Conservation (phyloP, 495 filamentous ascomycete genomes). For the Penicillium flavigenum region DNA sequence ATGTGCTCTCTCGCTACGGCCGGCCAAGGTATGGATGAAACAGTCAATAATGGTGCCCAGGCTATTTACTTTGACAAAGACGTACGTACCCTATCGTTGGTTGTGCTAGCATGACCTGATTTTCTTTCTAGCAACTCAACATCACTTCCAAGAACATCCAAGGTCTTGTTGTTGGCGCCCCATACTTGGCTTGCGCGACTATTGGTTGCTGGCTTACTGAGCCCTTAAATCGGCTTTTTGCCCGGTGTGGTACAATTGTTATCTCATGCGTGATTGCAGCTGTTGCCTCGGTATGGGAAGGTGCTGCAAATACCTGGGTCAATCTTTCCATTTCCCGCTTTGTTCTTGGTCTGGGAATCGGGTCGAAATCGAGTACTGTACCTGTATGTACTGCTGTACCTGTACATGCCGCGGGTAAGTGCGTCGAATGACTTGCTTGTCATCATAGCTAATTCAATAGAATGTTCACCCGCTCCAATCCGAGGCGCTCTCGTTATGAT, state of each 20-base stretch:
- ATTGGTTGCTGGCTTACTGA: conserved; percentile 54
- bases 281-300: conserved; percentile 51
- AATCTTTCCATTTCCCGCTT: conserved; percentile 58
- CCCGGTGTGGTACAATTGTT: conserved; percentile 60
- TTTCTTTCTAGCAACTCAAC: conserved; percentile 31
- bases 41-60: conserved; percentile 76
- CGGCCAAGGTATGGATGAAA: conserved; percentile 70
- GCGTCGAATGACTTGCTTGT: too few relatives aligned
- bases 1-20: conserved; percentile 53
- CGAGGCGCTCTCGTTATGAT: conserved; percentile 61
- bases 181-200: conserved; percentile 46
- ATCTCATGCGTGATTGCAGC: conserved; percentile 48
- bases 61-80: conserved; percentile 56
- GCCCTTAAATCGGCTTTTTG: conserved; percentile 56
- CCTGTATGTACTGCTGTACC: too few relatives aligned
- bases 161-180: conserved; percentile 49
- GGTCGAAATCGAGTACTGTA: conserved; percentile 58
- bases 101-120: not conserved
- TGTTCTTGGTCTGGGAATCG: conserved; percentile 59
- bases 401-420: conserved; percentile 43
- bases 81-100: not conserved
- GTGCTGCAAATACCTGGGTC: conserved; percentile 50
- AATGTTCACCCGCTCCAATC: conserved; percentile 56
- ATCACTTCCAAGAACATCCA: conserved; percentile 36
- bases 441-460: conserved; percentile 16